A percentile compares a stretch with the other conserved stretches of the same genome.
phyloP scores from a whole-genome alignment of 2,329 filamentous ascomycete genomes.

The Scopulariopsis brevicaulis region DNA sequence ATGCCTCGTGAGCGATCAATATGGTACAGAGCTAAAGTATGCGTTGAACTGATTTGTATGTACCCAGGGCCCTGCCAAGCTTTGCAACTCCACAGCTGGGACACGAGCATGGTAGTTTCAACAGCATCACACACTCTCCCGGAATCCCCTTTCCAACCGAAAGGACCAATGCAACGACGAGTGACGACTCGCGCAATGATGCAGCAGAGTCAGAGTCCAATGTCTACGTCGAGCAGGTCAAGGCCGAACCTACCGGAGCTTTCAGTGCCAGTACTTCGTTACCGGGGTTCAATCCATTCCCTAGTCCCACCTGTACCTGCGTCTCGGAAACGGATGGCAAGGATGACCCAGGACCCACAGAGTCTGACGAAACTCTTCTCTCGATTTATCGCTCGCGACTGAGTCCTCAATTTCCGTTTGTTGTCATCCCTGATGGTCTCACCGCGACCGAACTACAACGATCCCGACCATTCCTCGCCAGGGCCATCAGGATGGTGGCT shows the following conservation, averaged over 20 bases:
- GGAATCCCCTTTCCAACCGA: background rate
- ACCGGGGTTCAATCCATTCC: constrained; percentile 7
- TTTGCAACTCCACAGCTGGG: background rate
- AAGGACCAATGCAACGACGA: constrained; percentile 1
- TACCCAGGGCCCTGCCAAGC: background rate
- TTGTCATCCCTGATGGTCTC: constrained; percentile 6
- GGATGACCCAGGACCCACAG: constrained; percentile 4
- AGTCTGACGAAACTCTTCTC: constrained; percentile 7
- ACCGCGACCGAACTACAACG: constrained; percentile 6
- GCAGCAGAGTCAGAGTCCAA: constrained; percentile 6
- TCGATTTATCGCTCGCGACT: constrained; percentile 7
- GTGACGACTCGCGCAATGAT: constrained; percentile 1
- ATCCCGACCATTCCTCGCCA: constrained; percentile 7
- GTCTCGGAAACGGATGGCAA: constrained; percentile 4
- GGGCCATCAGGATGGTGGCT: constrained; percentile 7
- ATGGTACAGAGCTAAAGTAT: background rate
- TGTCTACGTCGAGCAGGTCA: constrained; percentile 5
- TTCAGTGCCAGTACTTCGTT: constrained; percentile 5
- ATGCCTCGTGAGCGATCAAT: constrained; percentile 1
- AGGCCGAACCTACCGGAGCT: constrained; percentile 3
- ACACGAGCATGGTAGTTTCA: background rate
- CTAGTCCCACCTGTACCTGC: constrained; percentile 8
- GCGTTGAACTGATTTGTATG: background rate
- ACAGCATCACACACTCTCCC: background rate
- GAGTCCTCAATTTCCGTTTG: constrained; percentile 8